phyloP scores from a whole-genome alignment of 352 stramenopile genomes.

The Globisporangium parvum region DNA sequence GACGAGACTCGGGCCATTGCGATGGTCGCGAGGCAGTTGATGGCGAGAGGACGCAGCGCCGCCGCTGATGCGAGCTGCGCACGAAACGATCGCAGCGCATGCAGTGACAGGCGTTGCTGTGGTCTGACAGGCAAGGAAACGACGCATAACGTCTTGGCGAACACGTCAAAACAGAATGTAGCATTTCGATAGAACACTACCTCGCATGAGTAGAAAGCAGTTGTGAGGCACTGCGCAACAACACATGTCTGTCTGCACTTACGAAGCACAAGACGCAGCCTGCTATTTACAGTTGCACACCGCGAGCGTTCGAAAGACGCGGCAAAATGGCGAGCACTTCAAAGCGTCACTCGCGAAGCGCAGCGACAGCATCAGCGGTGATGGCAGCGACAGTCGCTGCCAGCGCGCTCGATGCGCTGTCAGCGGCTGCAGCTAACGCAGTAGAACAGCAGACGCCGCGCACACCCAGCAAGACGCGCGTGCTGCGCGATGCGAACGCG shows the following conservation, averaged over 20 bases:
- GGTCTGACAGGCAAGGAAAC: no score
- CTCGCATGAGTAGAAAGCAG: background rate
- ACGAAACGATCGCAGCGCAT: no score
- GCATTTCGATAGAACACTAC: background rate
- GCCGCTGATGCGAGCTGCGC: no score
- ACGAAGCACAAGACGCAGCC: background rate
- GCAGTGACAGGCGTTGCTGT: no score
- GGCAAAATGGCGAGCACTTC: background rate
- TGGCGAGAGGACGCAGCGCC: no score
- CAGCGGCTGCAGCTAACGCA: background rate
- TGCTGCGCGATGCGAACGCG: conserved; percentile 58
- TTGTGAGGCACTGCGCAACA: background rate
- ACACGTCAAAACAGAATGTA: background rate
- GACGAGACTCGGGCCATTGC: background rate
- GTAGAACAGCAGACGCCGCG: background rate
- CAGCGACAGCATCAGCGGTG: background rate
- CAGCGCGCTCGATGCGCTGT: background rate
- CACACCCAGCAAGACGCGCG: conserved; percentile 2
- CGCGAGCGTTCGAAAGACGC: background rate
- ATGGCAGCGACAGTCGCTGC: background rate
- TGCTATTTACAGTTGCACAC: background rate
- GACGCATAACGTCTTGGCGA: no score
- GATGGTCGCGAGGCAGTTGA: no score
- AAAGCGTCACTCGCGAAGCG: background rate
- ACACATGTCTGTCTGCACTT: background rate